Conservation (phyloP, 805 yeast species). For the Cyberlindnera maritima region DNA sequence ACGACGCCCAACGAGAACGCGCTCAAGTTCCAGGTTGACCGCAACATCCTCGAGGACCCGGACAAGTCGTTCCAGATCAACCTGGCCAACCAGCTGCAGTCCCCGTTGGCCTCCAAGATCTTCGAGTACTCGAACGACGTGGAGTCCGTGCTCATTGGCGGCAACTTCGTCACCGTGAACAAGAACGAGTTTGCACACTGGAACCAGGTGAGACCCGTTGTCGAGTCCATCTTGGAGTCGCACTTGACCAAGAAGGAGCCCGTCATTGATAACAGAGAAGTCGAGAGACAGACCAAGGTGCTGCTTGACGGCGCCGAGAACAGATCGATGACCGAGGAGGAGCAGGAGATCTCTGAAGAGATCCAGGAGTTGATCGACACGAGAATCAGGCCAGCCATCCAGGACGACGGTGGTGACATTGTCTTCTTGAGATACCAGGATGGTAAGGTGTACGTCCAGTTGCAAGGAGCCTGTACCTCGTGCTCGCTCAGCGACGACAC, state of each 20-base stretch:
- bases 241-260: conserved; percentile 33
- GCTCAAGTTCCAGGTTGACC: conserved; percentile 51
- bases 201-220: conserved; percentile 68
- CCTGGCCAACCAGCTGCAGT: conserved; percentile 33
- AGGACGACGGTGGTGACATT: conserved; percentile 98
- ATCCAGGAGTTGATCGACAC: conserved; percentile 91
- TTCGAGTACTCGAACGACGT: conserved; percentile 56
- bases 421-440: conserved; percentile 81
- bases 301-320: conserved; percentile 2
- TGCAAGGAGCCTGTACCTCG: conserved; percentile 94
- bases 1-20: conserved; percentile 79
- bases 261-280: conserved; percentile 19
- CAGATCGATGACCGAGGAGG: conserved; percentile 48
- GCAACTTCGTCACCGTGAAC: conserved; percentile 69
- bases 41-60: conserved; percentile 30
- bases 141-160: conserved; percentile 70
- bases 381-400: conserved; percentile 94
- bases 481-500: conserved; percentile 92
- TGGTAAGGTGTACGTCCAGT: conserved; percentile 83
- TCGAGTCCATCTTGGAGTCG: conserved; percentile 45
- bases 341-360: conserved; percentile 79
- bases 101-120: conserved; percentile 61
- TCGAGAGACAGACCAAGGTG: conserved; percentile 8
- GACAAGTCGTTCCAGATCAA: conserved; percentile 23
- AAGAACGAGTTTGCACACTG: conserved; percentile 65